Percentiles rank a stretch among this genome's conserved stretches.
phyloP scores from a whole-genome alignment of 768 basidiomycete species.

The Lactarius trivialis region DNA sequence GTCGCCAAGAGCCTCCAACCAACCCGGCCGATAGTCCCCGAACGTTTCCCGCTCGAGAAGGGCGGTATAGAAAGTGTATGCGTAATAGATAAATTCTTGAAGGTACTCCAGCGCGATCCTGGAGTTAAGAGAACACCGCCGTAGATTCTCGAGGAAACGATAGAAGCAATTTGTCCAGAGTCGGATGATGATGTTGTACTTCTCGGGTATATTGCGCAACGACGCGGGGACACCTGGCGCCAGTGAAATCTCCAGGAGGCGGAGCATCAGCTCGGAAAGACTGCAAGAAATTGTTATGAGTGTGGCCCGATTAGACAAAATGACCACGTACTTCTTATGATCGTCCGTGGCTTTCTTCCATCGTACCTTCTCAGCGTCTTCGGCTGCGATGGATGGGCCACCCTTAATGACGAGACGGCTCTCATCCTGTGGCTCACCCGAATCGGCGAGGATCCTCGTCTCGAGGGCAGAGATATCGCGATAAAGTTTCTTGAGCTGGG shows the following conservation, averaged over 20 bases:
- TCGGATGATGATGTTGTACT: conserved; percentile 92
- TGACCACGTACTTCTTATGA: conserved; percentile 69
- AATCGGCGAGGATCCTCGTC: conserved; percentile 59
- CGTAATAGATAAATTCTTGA: conserved; percentile 91
- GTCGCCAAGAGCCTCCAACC: conserved; percentile 97
- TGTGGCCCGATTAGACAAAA: conserved; percentile 6
- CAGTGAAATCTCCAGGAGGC: conserved; percentile 77
- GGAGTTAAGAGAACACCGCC: conserved; percentile 68
- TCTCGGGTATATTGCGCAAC: conserved; percentile 80
- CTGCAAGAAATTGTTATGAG: conserved; percentile 36
- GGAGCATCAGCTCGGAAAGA: conserved; percentile 85
- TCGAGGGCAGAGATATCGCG: conserved; percentile 78
- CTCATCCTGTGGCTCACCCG: conserved; percentile 47
- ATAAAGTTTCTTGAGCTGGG: conserved; percentile 77
- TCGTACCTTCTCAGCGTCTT: conserved; percentile 67
- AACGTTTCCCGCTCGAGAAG: conserved; percentile 79
- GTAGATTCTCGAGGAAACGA: conserved; percentile 83
- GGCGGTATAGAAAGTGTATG: conserved; percentile 89
- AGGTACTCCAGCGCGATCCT: conserved; percentile 82
- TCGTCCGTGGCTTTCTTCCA: conserved; percentile 65
- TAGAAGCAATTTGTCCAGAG: conserved; percentile 92
- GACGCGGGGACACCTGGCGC: conserved; percentile 86
- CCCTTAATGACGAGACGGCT: conserved; percentile 33
- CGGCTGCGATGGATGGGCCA: conserved; percentile 32
- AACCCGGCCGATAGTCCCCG: conserved; percentile 63